phyloP scores from a whole-genome alignment of 345 rosid genomes.

The Microthlaspi erraticum region DNA sequence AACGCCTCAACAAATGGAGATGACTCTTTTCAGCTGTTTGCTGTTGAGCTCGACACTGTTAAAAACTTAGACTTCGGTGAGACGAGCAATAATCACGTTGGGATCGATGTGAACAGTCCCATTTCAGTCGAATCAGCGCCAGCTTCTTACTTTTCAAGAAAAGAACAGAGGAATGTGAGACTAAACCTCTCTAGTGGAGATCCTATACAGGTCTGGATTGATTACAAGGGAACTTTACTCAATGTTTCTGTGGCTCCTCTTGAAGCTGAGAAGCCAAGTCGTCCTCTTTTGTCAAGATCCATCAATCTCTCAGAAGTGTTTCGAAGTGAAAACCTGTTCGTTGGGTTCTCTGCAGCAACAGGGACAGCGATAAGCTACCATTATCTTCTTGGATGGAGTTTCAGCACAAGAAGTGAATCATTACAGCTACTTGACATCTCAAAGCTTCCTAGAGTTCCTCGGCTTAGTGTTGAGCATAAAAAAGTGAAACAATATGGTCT shows the following conservation, averaged over 20 bases:
- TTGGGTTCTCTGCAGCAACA: conserved; percentile 69
- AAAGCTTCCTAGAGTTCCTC: conserved; percentile 60
- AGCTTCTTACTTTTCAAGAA: conserved; percentile 48
- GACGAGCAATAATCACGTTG: conserved; percentile 58
- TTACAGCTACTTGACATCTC: conserved; percentile 50
- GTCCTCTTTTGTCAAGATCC: conserved; percentile 56
- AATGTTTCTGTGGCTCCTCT: conserved; percentile 57
- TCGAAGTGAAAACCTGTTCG: conserved; percentile 45
- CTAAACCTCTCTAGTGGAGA: conserved; percentile 48
- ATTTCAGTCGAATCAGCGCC: conserved; percentile 44
- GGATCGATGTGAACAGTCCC: conserved; percentile 60
- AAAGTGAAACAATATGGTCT: conserved; percentile 18
- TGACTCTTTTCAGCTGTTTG: conserved; percentile 50
- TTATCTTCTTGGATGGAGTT: conserved; percentile 74
- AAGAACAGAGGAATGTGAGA: conserved; percentile 31
- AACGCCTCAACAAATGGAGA: conserved; percentile 44
- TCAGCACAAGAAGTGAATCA: conserved; percentile 47
- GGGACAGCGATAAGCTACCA: conserved; percentile 50
- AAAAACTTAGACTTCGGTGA: conserved; percentile 50
- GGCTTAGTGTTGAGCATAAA: conserved; percentile 40
- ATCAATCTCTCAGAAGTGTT: conserved; percentile 52
- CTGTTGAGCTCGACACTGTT: conserved; percentile 64
- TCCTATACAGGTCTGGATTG: conserved; percentile 65
- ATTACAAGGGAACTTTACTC: conserved; percentile 50
- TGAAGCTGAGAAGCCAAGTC: conserved; percentile 41